Conservation (phyloP, 2,329 filamentous ascomycete genomes). For the Nannizzia gypsea region DNA sequence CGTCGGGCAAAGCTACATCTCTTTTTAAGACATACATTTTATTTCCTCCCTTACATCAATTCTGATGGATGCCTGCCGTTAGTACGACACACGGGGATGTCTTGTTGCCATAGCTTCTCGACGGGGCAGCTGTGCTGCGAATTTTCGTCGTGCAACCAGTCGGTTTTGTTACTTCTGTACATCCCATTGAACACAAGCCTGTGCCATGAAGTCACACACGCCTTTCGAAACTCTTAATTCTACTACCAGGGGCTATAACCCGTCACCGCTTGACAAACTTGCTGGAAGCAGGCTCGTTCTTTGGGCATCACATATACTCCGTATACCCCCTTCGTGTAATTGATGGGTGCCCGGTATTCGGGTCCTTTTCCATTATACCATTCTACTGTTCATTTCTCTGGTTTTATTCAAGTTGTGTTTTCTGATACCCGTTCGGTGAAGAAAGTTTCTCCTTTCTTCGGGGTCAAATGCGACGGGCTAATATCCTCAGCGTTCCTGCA, state of each 20-base stretch:
- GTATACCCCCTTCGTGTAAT: neutral
- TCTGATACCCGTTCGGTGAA: too few relatives aligned
- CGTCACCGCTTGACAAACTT: constrained; percentile 2
- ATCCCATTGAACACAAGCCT: neutral
- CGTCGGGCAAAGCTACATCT: neutral
- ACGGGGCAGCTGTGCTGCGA: neutral
- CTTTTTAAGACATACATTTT: neutral
- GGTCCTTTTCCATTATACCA: neutral
- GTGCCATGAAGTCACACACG: neutral
- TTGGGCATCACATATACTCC: neutral
- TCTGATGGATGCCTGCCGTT: neutral
- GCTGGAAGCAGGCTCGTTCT: neutral
- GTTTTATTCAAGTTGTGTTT: too few relatives aligned
- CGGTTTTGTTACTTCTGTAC: neutral
- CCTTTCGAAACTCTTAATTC: neutral
- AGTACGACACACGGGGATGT: neutral
- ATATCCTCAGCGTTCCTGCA: neutral
- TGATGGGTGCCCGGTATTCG: neutral
- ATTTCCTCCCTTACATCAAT: neutral
- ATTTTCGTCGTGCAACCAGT: neutral
- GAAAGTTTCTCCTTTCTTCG: neutral
- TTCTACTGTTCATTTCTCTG: neutral
- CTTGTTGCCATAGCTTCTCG: constrained; percentile 3
- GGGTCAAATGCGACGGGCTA: neutral
- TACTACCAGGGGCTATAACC: neutral